Evolutionary conservation across 441 rosid species (phyloP).

Genomic region (Metrosideros polymorpha): DNA sequence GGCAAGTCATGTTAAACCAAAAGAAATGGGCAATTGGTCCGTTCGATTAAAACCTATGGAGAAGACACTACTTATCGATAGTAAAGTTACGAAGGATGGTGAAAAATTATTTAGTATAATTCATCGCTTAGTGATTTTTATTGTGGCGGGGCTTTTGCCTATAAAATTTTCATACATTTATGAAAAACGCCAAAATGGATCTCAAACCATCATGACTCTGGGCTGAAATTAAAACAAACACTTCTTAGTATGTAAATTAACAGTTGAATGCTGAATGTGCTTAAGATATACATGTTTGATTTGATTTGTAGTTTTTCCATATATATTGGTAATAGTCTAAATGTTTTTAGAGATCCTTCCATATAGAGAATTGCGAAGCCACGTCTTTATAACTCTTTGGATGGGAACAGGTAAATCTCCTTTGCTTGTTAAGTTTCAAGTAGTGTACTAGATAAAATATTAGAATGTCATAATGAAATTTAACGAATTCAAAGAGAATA

Average conservation of each 20-base stretch:
- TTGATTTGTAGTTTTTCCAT: too few species aligned
- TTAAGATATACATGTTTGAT: neutral
- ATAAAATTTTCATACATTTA: too few species aligned
- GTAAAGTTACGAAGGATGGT: too few species aligned
- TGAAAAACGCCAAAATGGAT: neutral
- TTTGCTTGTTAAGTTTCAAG: neutral
- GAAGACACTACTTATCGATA: neutral
- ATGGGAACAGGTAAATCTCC: neutral
- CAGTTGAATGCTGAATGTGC: neutral
- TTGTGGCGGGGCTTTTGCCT: too few species aligned
- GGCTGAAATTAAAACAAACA: neutral
- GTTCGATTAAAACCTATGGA: accelerated
- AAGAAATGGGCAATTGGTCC: neutral
- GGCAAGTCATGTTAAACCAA: neutral
- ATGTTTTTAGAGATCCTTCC: too few species aligned
- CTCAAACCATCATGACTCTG: neutral
- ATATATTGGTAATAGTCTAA: neutral
- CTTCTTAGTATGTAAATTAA: neutral
- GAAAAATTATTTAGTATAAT: too few species aligned
- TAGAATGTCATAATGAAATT: too few species aligned
- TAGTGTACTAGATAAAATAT: neutral
- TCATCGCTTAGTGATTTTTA: too few species aligned
- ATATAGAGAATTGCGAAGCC: neutral
- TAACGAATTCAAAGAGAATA: too few species aligned
- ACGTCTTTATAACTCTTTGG: neutral